Conservation (phyloP, 371 early-diverging fungal genomes). For the Mortierella sp. region DNA sequence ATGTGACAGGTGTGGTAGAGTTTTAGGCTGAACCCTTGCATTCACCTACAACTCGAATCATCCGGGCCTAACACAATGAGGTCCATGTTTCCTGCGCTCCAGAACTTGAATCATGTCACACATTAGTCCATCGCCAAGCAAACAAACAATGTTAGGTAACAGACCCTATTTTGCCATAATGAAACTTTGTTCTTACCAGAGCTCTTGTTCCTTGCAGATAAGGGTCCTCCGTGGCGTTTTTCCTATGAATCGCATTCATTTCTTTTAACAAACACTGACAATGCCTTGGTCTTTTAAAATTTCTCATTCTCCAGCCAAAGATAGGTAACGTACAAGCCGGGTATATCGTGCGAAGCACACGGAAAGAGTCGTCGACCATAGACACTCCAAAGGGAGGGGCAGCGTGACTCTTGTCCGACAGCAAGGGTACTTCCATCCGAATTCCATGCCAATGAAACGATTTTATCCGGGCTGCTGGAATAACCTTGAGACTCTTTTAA, state of each 20-base stretch:
- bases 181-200: conserved; percentile 61
- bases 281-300: no score
- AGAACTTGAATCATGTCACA: conserved; percentile 63
- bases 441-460: conserved; percentile 73
- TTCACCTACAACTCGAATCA: conserved; percentile 45
- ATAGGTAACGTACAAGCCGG: conserved; percentile 20
- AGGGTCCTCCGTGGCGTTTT: conserved; percentile 60
- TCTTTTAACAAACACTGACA: not conserved
- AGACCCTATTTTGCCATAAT: not conserved
- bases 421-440: conserved; percentile 82
- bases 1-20: no score
- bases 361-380: conserved; percentile 78
- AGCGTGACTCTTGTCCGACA: conserved; percentile 71
- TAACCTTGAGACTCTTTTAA: conserved; percentile 50
- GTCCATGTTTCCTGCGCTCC: conserved; percentile 80
- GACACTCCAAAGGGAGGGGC: conserved; percentile 83
- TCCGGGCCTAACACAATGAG: conserved; percentile 63
- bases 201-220: conserved; percentile 69
- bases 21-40: not conserved
- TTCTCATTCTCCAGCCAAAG: no score
- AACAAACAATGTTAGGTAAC: no score
- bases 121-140: not conserved
- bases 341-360: conserved; percentile 64
- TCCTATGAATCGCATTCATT: conserved; percentile 9
- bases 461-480: conserved; percentile 33